These are phyloP conservation scores for Dillenia suffruticosa DNA, from an alignment of 164 flowering plant genomes.

Conservation along the genomic window DNA sequence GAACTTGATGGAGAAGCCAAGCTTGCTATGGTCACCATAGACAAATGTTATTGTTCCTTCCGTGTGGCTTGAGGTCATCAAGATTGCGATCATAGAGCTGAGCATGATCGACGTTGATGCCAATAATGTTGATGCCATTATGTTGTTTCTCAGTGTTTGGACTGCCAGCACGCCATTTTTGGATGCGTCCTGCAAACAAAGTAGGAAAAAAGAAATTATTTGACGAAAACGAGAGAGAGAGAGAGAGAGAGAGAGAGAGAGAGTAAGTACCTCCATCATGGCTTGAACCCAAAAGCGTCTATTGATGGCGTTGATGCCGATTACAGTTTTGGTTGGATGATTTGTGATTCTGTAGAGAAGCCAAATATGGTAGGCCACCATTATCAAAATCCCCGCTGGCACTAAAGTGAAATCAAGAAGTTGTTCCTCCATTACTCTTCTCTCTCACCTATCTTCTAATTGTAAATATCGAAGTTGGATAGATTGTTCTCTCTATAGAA, in stretches of 20 bases:
- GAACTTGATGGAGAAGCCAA: constrained; percentile 56
- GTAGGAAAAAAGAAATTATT: no score
- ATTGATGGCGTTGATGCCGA: constrained; percentile 72
- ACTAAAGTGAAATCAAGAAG: constrained; percentile 55
- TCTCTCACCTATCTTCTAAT: no score
- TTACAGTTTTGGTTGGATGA: constrained; percentile 54
- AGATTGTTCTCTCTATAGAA: no score
- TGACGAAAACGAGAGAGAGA: neutral
- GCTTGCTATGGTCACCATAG: constrained; percentile 46
- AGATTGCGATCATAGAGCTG: constrained; percentile 64
- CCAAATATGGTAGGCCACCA: constrained; percentile 66
- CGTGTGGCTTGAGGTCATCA: constrained; percentile 40
- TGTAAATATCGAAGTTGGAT: no score
- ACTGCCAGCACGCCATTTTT: constrained; percentile 82
- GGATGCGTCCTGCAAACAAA: constrained; percentile 38
- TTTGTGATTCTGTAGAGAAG: constrained; percentile 44
- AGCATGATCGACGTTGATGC: constrained; percentile 83
- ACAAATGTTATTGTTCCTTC: constrained; percentile 14
- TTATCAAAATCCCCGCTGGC: constrained; percentile 47
- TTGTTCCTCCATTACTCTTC: constrained; percentile 31
- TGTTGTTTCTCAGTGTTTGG: constrained; percentile 83
- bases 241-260: neutral
- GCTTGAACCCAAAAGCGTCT: constrained; percentile 70
- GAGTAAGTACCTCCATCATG: constrained; percentile 68
- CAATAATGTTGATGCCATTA: constrained; percentile 89